Evolutionary conservation across 1,284 basidiomycete species (phyloP).

Genomic region (Rhodotorula sp.): DNA sequence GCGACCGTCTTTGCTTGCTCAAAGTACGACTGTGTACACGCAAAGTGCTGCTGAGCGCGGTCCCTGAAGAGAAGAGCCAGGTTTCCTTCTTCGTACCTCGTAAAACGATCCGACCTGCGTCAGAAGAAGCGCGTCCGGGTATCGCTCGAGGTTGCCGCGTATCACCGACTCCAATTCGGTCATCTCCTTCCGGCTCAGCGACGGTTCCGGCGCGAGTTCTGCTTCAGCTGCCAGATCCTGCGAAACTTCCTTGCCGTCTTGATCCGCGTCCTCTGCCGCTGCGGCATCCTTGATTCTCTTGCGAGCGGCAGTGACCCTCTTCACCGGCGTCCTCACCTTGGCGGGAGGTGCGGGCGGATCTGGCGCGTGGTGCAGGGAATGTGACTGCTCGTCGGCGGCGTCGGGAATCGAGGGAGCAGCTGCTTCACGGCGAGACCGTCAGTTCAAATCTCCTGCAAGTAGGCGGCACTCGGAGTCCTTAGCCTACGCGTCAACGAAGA

Average conservation of each 20-base stretch:
- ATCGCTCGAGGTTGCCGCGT: slow-evolving; percentile 66
- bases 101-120: slow-evolving; percentile 93
- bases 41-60: background rate
- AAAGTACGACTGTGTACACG: slow-evolving; percentile 73
- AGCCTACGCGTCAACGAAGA: no score
- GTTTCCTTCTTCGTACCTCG: slow-evolving; percentile 60
- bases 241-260: background rate
- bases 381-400: background rate
- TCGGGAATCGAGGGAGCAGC: background rate
- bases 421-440: no score
- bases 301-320: background rate
- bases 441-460: no score
- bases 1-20: slow-evolving; percentile 80
- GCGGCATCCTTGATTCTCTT: background rate
- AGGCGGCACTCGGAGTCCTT: background rate
- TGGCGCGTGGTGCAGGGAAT: background rate
- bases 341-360: background rate
- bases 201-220: background rate
- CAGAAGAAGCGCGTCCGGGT: slow-evolving; percentile 82
- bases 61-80: no score
- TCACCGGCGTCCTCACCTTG: no score
- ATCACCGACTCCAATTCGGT: slow-evolving; percentile 65
- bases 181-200: background rate
- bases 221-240: no score
- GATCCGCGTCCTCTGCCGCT: background rate